Percentiles rank a stretch among this genome's conserved stretches.
These are phyloP conservation scores for Cryptomeria japonica DNA, from an alignment of 75 land plant species.

Conservation along the genomic window DNA sequence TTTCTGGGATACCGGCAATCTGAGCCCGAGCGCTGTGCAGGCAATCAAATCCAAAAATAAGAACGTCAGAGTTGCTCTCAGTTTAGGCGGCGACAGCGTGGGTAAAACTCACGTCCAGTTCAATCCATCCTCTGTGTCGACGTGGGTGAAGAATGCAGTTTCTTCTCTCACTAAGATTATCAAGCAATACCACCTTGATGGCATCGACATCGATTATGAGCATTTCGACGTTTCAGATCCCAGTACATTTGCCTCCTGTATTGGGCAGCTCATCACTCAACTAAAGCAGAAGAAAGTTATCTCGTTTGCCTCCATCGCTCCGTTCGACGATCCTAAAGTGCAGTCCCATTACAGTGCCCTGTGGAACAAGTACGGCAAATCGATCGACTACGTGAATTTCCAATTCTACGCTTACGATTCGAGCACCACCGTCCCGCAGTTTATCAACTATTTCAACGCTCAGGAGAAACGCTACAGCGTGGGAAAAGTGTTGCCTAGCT, in stretches of 20 bases:
- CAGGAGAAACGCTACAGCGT: conserved; percentile 15
- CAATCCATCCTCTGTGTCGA: conserved; percentile 21
- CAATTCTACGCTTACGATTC: conserved; percentile 29
- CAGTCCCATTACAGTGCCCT: conserved; percentile 22
- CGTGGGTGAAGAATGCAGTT: conserved; percentile 42
- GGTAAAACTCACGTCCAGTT: conserved; percentile 12
- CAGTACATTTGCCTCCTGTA: conserved; percentile 30
- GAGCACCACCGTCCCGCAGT: conserved; percentile 10
- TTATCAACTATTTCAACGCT: conserved; percentile 4
- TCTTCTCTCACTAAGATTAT: conserved; percentile 33
- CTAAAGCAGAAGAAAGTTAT: conserved; percentile 29
- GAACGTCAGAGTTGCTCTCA: conserved; percentile 38
- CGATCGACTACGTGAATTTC: conserved; percentile 30
- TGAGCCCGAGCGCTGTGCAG: too few relatives aligned
- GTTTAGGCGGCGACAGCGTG: conserved; percentile 41
- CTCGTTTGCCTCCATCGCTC: conserved; percentile 45
- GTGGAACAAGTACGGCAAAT: neutral
- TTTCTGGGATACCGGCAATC: too few relatives aligned
- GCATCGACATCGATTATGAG: conserved; percentile 57
- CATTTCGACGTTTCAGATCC: conserved; percentile 27
- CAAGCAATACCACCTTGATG: conserved; percentile 30
- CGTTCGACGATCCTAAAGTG: conserved; percentile 24
- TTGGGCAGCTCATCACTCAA: conserved; percentile 28
- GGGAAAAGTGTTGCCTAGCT: too few relatives aligned
- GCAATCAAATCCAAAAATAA: conserved; percentile 42